Conservation (phyloP, 129 eudicot genomes). For the Flaveria ramosissima region DNA sequence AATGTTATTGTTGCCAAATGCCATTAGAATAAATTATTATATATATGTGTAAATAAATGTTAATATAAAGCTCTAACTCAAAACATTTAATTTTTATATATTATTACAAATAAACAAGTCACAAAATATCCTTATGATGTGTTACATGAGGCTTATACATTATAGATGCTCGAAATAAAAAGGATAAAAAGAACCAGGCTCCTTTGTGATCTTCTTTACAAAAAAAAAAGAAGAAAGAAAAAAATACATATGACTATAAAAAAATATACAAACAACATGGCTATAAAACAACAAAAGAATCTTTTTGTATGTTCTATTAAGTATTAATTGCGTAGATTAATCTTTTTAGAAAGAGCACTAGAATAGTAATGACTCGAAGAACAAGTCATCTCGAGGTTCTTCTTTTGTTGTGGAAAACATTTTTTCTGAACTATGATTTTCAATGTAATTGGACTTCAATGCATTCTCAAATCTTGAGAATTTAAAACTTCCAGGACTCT, state of each 20-base stretch:
- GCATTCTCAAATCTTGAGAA: slow-evolving; percentile 58
- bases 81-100: not conserved
- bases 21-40: not conserved
- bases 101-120: slow-evolving; percentile 23
- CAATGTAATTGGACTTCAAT: slow-evolving; percentile 39
- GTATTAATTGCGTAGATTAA: slow-evolving; percentile 19
- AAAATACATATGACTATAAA: not conserved
- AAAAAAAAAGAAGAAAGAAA: not conserved
- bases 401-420: slow-evolving; percentile 58
- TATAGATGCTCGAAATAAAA: slow-evolving; percentile 11
- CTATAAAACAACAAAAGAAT: slow-evolving; percentile 45
- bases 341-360: slow-evolving; percentile 27
- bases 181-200: slow-evolving; percentile 29
- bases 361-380: slow-evolving; percentile 57
- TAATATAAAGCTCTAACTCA: not conserved
- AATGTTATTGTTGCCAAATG: too few relatives aligned
- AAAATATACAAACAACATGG: slow-evolving; percentile 32
- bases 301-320: slow-evolving; percentile 28
- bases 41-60: not conserved
- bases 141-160: slow-evolving; percentile 26
- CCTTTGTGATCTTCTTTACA: slow-evolving; percentile 27
- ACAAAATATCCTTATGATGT: slow-evolving; percentile 28
- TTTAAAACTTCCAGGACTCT: slow-evolving; percentile 43
- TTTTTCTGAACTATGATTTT: slow-evolving; percentile 33
- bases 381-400: slow-evolving; percentile 71